phyloP scores from a whole-genome alignment of 75 land plant species.

The Selaginella moellendorffii region DNA sequence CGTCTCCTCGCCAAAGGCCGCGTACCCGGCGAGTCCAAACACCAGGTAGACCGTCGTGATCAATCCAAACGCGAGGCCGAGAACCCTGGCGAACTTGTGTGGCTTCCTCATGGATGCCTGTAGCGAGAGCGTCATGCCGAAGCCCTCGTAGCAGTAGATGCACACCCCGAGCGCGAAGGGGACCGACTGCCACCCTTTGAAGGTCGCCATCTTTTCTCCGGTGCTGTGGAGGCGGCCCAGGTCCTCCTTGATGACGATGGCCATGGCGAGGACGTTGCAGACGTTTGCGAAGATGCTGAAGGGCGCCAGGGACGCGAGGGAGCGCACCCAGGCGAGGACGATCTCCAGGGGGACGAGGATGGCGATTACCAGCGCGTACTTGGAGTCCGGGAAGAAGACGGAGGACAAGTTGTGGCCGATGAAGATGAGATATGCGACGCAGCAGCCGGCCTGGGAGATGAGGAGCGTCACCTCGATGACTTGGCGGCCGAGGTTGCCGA shows the following conservation, averaged over 20 bases:
- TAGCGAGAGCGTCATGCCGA: constrained; percentile 70
- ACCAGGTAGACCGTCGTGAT: constrained; percentile 36
- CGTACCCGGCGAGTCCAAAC: constrained; percentile 58
- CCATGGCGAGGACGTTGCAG: constrained; percentile 64
- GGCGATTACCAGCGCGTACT: constrained; percentile 39
- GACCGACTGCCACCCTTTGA: constrained; percentile 17
- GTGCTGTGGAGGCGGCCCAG: constrained; percentile 16
- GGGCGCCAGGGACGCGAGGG: constrained; percentile 50
- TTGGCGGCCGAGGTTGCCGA: constrained; percentile 36
- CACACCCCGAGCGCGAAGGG: constrained; percentile 61
- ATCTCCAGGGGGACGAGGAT: constrained; percentile 48
- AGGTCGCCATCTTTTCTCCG: constrained; percentile 12
- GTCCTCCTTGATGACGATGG: constrained; percentile 52
- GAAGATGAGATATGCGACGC: constrained; percentile 61
- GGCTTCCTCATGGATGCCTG: constrained; percentile 53
- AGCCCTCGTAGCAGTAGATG: constrained; percentile 77
- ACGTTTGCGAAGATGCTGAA: constrained; percentile 63
- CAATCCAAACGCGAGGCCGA: constrained; percentile 25
- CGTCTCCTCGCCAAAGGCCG: constrained; percentile 61
- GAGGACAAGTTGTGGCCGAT: constrained; percentile 63
- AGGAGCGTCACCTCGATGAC: constrained; percentile 39
- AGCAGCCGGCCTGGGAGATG: constrained; percentile 56
- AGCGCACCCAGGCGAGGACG: constrained; percentile 37
- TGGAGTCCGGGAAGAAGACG: constrained; percentile 16
- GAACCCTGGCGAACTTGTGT: constrained; percentile 22